Conservation (phyloP, 352 stramenopile genomes). For the Pythium rishiriense region DNA sequence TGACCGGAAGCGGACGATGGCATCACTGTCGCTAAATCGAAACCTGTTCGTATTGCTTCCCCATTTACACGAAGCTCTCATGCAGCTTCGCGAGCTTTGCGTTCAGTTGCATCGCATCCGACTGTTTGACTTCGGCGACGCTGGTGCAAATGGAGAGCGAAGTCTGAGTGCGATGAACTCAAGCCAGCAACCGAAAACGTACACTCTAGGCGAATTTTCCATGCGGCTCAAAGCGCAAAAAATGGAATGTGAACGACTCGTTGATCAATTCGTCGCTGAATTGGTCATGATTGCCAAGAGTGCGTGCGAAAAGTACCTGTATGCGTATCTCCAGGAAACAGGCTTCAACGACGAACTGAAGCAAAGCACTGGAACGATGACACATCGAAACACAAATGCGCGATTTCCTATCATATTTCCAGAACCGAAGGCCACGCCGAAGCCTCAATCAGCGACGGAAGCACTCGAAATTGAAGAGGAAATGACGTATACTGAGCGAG, state of each 20-base stretch:
- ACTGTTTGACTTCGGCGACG: conserved; percentile 47
- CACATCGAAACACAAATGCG: background rate
- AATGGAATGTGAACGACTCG: conserved; percentile 49
- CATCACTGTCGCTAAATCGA: conserved; percentile 51
- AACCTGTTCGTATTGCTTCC: conserved; percentile 89
- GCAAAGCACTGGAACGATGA: background rate
- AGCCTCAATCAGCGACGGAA: conserved; percentile 12
- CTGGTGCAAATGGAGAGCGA: background rate
- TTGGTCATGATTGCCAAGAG: conserved; percentile 58
- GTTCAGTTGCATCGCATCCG: conserved; percentile 40
- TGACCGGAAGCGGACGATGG: conserved; percentile 39
- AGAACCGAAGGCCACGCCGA: conserved; percentile 4
- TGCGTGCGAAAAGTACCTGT: conserved; percentile 65
- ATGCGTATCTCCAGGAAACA: conserved; percentile 50
- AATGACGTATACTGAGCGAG: conserved; percentile 96
- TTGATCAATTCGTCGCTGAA: conserved; percentile 64
- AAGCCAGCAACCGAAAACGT: conserved; percentile 44
- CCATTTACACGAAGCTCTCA: conserved; percentile 76
- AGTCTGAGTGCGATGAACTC: background rate
- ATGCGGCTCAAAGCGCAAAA: conserved; percentile 73
- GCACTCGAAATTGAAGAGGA: conserved; percentile 34
- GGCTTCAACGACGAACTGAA: conserved; percentile 51
- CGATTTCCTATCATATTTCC: background rate
- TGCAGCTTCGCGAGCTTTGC: conserved; percentile 68
- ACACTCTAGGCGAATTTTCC: conserved; percentile 81